phyloP scores from a whole-genome alignment of 805 yeast species.

The Candida awuae region DNA sequence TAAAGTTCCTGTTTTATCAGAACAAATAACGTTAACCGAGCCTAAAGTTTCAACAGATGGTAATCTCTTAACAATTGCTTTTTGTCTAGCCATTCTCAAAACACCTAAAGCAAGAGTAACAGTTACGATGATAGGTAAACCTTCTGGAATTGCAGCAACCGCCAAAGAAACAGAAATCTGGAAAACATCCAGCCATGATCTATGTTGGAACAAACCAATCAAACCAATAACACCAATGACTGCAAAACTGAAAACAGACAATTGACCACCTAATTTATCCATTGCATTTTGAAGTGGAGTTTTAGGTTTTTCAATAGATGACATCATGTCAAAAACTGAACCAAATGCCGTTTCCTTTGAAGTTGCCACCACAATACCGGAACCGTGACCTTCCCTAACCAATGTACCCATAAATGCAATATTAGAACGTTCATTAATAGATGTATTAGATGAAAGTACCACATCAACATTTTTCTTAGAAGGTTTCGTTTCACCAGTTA shows the following conservation, averaged over 20 bases:
- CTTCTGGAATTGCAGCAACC: conserved; percentile 99
- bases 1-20: conserved; percentile 86
- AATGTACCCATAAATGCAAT: conserved; percentile 97
- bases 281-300: conserved; percentile 93
- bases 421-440: conserved; percentile 52
- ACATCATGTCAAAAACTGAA: conserved; percentile 90
- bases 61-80: conserved; percentile 87
- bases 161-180: conserved; percentile 96
- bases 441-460: conserved; percentile 25
- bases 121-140: conserved; percentile 95
- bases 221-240: conserved; percentile 89
- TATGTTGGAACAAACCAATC: conserved; percentile 85
- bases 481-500: conserved; percentile 93
- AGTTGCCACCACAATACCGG: conserved; percentile 89
- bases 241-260: conserved; percentile 74
- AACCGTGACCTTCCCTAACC: conserved; percentile 92
- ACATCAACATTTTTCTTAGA: conserved; percentile 55
- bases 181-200: conserved; percentile 95
- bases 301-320: conserved; percentile 90
- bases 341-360: conserved; percentile 91
- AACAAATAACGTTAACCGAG: conserved; percentile 86
- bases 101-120: conserved; percentile 96
- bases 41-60: conserved; percentile 96
- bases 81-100: conserved; percentile 87
- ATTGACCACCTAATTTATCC: conserved; percentile 91